Percentiles rank a stretch among this genome's conserved stretches.
Conservation (phyloP, 2,329 filamentous ascomycete species). For the Pochonia chlamydosporia region DNA sequence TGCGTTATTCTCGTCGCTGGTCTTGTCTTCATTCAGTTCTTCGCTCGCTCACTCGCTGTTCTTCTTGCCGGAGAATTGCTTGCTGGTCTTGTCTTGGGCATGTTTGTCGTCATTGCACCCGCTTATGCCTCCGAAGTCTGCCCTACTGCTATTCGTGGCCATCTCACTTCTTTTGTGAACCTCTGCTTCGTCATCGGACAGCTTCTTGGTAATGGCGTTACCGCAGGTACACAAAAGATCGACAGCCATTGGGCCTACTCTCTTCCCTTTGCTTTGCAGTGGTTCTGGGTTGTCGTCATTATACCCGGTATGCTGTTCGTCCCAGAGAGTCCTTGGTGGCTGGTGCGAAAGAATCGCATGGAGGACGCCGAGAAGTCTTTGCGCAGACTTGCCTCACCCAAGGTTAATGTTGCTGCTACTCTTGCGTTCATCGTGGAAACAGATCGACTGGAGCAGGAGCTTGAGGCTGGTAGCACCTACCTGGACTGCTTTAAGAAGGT, state of each 20-base stretch:
- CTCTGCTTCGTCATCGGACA: slow-evolving; percentile 41
- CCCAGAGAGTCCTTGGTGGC: slow-evolving; percentile 45
- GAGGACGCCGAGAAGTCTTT: slow-evolving; percentile 38
- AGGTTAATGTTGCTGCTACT: slow-evolving; percentile 31
- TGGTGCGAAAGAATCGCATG: slow-evolving; percentile 35
- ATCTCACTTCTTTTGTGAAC: slow-evolving; percentile 36
- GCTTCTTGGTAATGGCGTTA: slow-evolving; percentile 37
- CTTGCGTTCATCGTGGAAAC: slow-evolving; percentile 41
- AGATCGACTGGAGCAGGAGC: slow-evolving; percentile 31
- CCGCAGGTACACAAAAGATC: slow-evolving; percentile 23
- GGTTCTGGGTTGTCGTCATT: slow-evolving; percentile 37
- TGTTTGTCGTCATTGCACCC: slow-evolving; percentile 36
- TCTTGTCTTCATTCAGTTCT: slow-evolving; percentile 27
- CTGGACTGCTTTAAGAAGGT: slow-evolving; percentile 36
- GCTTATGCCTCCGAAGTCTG: slow-evolving; percentile 40
- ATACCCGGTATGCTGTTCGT: slow-evolving; percentile 35
- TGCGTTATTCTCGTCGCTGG: slow-evolving; percentile 29
- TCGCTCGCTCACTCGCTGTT: slow-evolving; percentile 28
- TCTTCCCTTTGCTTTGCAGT: slow-evolving; percentile 37
- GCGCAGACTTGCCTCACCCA: slow-evolving; percentile 39
- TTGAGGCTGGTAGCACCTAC: slow-evolving; percentile 27
- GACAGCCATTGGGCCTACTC: slow-evolving; percentile 28
- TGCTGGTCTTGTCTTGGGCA: slow-evolving; percentile 36
- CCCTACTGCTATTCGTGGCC: slow-evolving; percentile 32
- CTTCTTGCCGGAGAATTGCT: slow-evolving; percentile 40